Base-by-base conservation (phyloP, 176 grass and related monocot species). In the Dactylis glomerata region DNA sequence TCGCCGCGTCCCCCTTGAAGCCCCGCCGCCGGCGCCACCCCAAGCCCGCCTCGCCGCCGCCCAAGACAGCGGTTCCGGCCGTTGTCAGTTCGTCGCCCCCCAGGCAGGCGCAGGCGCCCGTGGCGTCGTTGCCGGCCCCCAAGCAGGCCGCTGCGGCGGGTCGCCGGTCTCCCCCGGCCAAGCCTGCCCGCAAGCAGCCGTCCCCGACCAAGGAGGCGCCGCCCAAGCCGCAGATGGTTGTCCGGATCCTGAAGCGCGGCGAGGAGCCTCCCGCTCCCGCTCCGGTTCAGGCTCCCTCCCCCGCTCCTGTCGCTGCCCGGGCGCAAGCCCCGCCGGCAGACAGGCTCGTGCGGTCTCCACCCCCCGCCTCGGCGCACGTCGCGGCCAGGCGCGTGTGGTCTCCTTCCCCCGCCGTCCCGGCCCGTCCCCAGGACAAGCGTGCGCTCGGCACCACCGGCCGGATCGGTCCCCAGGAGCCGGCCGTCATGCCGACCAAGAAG, bases 161-260 rank as follows among this genome's bases (percentile, higher is more conserved):
- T 2, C 87, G 80, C 2, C 55, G 87, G 4, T 87, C 84, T 0
- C 44, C 76, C 0, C 68, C 81, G 22, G 67, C 76, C 0, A 80
- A 58, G 75, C 11, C 82, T 0, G 70, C 38, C 0, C 26, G 86
- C 27, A 90, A 77, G 75, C 80, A 89, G 63, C 17, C 49, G 3
- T 82, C 81, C 0, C 70, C 81, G 16, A 30, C 47, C 11, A 85
- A 85, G 84, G 74, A 81, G 65, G 68, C 82, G 13, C 79, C 82
- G 13, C 75, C 86, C 0, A 66, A 82, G 28, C 80, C 71, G 14
- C 31, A 76, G 27, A 92, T 88, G 90, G 80, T 79, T 32, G 79
- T 95, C 17, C 82, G 78, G 66, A 95, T 95, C 75, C 90, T 95
- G 40, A 95, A 82, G 90, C 93, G 93, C 14, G 88, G 93, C 80